Base-by-base conservation (phyloP, 345 rosid species). In the Mangifera indica region DNA sequence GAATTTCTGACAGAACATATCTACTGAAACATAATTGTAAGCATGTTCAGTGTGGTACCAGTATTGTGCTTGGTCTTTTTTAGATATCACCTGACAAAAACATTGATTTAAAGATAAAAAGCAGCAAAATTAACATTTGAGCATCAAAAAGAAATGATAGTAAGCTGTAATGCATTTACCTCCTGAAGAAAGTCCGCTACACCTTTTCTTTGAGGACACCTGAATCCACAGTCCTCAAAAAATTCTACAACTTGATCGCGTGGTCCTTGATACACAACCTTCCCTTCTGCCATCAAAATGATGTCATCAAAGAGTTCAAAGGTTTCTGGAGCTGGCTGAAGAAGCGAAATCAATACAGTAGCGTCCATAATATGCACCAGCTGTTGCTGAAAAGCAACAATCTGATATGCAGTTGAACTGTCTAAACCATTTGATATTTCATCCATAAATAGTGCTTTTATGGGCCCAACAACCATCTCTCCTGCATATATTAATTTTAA, bases 251-350 rank as follows among this genome's bases (percentile, higher is more conserved):
- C 76, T 7, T 73, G 13, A 51, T 61, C 71, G 12, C 84, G 48
- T 10, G 87, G 89, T 32, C 81, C 88, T 37, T 84, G 85, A 60
- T 86, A 88, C 10, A 84, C 76, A 17, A 86, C 77, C 63, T 86
- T 81, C 26, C 89, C 89, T 55, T 86, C 88, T 2, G 86, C 84
- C 77, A 85, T 79, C 58, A 87, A 77, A 69, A 88, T 63, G 22
- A 85, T 67, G 75, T 88, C 87, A 53, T 88, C 88, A 4, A 86
- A 86, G 20, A 86, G 84, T 71, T 88, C 81, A 64, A 81, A 88
- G 0, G 86, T 88, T 64, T 85, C 88, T 0, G 87, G 87, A 67
- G 87, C 79, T 34, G 87, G 88, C 55, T 88, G 92, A 76, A 88
- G 89, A 57, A 88, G 89, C 7, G 89, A 88, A 72, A 86, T 54